These are phyloP conservation scores for Cucumis hystrix DNA, from an alignment of 306 rosid genomes.

Conservation along the genomic window DNA sequence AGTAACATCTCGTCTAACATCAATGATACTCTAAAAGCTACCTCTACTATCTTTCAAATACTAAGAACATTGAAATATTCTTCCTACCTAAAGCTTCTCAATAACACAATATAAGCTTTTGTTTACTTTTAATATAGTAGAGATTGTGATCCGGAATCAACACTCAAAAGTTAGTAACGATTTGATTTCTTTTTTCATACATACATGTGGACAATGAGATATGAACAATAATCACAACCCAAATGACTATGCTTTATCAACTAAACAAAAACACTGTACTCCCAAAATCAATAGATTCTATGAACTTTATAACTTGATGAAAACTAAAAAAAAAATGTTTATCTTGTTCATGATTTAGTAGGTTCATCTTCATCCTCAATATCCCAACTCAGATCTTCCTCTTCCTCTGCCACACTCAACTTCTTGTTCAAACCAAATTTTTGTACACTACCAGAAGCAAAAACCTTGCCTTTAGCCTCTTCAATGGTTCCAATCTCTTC, in stretches of 20 bases:
- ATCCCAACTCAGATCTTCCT: conserved; percentile 90
- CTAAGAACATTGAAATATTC: too few relatives aligned
- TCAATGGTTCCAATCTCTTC: conserved; percentile 60
- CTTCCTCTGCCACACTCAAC: conserved; percentile 27
- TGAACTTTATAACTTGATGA: neutral
- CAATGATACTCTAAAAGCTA: too few relatives aligned
- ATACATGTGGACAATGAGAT: neutral
- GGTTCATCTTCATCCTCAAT: conserved; percentile 47
- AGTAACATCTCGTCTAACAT: too few relatives aligned
- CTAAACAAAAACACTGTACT: neutral
- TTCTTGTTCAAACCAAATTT: conserved; percentile 47
- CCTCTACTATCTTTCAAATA: too few relatives aligned
- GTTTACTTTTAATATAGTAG: too few relatives aligned
- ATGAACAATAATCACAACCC: conserved; percentile 3
- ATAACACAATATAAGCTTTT: too few relatives aligned
- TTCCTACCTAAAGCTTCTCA: too few relatives aligned
- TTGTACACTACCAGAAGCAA: conserved; percentile 12
- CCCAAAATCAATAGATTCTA: neutral
- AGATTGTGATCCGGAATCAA: too few relatives aligned
- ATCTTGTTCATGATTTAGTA: conserved; percentile 28
- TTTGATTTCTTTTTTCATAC: too few relatives aligned
- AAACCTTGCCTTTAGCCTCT: conserved; percentile 33
- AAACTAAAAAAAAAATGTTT: neutral
- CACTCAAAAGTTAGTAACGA: too few relatives aligned
- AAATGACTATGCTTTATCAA: neutral